Evolutionary conservation across 106 monocot genomes (phyloP), one percentile per base, ranked within the genome.

Genomic region (Cymbidium sinense): DNA sequence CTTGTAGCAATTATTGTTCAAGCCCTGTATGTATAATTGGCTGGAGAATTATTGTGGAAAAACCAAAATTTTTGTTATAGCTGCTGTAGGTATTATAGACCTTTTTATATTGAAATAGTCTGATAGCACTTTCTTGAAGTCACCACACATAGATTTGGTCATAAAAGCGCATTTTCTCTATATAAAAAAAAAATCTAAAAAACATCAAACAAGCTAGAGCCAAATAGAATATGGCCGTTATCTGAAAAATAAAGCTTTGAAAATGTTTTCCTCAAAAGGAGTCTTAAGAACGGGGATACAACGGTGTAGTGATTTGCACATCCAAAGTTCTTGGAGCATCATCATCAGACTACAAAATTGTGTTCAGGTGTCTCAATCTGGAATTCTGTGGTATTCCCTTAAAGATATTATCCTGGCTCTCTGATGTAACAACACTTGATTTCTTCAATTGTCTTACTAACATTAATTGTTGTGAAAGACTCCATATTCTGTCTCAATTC

Each of bases 141-240:
- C 2, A 5, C 3, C 2, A 5, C 36, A 2, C 2, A 5, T 5
- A 36, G 36, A 36, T 36, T 36, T 36, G 36, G 36, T 36, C 5
- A 8, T 11, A 43, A 43, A 43, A 43, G 6, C 43, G 6, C 43
- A 10, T 43, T 43, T 11, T 43, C 10, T 8, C 10, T 11, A 9
- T 43, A 43, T 8, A 10, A 43, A 43, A 8, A 43, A 10, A 43
- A 43, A 8, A 43, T 43, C 43, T 9, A 43, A 43, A 43, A 43
- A 43, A 43, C 6, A 43, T 9, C 6, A 43, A 43, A 43, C 10
- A 43, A 43, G 10, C 9, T 43, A 9, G 6, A 9, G 76, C 76
- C 21, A 75, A 70, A 47, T 77, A 70, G 73, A 58, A 64, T 62
- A 64, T 78, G 50, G 43, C 72, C 77, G 75, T 75, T 81, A 78